Conservation (phyloP, 1,139 yeast species). For the Kluyveromyces marxianus region DNA sequence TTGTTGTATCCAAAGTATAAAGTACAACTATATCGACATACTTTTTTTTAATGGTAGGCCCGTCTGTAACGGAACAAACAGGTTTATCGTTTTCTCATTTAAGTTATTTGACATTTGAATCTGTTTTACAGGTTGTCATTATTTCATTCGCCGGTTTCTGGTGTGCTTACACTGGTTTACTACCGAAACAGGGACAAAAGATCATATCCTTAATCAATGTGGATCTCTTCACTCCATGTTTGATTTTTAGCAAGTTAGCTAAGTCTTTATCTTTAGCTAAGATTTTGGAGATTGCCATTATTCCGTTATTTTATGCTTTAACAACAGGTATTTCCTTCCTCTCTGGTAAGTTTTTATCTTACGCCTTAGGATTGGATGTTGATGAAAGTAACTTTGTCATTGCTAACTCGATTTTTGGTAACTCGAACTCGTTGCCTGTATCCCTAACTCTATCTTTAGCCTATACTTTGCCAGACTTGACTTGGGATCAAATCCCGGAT, state of each 20-base stretch:
- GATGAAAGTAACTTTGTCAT: slow-evolving; percentile 69
- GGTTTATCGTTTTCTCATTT: slow-evolving; percentile 18
- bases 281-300: slow-evolving; percentile 54
- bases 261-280: slow-evolving; percentile 57
- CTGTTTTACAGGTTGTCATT: slow-evolving; percentile 63
- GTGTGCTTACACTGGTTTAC: slow-evolving; percentile 55
- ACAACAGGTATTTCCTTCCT: slow-evolving; percentile 52
- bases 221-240: slow-evolving; percentile 69
- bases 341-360: slow-evolving; percentile 44
- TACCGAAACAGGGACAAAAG: slow-evolving; percentile 54
- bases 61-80: slow-evolving; percentile 4
- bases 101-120: slow-evolving; percentile 61
- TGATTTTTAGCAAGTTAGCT: slow-evolving; percentile 67
- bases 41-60: background rate
- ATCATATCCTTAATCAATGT: slow-evolving; percentile 57
- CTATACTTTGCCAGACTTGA: slow-evolving; percentile 60
- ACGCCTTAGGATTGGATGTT: slow-evolving; percentile 43
- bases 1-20: no score
- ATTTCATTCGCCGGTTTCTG: slow-evolving; percentile 64
- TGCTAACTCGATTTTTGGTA: slow-evolving; percentile 79
- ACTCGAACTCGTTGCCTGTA: slow-evolving; percentile 70
- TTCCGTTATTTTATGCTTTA: slow-evolving; percentile 57
- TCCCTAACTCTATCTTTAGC: slow-evolving; percentile 65
- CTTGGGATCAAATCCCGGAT: slow-evolving; percentile 62
- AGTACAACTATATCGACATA: background rate